A percentile compares a stretch with the other conserved stretches of the same genome.
phyloP scores from a whole-genome alignment of 164 flowering plant species.

The Stephania japonica region DNA sequence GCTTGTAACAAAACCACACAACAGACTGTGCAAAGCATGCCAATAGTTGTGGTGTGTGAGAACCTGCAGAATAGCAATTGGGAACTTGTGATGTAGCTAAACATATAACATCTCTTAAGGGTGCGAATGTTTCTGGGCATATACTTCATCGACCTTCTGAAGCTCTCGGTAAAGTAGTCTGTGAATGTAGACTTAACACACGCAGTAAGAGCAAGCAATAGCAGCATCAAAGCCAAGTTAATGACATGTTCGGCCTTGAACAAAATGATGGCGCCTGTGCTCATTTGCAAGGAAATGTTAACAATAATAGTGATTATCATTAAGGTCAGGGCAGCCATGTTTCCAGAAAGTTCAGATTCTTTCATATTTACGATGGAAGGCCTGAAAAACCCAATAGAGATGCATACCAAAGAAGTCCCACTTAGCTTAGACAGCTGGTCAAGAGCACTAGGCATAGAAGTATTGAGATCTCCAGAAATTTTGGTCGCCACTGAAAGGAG shows the following conservation, averaged over 20 bases:
- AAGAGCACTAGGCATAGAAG: not conserved
- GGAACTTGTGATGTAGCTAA: not conserved
- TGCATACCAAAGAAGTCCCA: not conserved
- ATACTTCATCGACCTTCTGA: not conserved
- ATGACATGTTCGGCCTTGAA: constrained; percentile 1
- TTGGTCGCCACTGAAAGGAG: not conserved
- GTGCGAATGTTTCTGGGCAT: not conserved
- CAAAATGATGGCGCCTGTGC: not conserved
- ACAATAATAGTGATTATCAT: not conserved
- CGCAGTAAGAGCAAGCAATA: not conserved
- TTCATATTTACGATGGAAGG: not conserved
- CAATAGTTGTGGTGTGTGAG: not conserved
- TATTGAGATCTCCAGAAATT: not conserved
- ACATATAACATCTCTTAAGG: not conserved
- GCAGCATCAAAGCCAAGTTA: not conserved
- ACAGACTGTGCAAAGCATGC: not conserved
- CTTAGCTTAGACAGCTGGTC: not conserved
- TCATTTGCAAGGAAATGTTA: constrained; percentile 1
- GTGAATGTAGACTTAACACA: not conserved
- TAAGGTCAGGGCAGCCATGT: not conserved
- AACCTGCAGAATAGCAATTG: not conserved
- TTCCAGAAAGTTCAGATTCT: not conserved
- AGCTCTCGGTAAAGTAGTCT: too few relatives aligned
- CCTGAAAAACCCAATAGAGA: not conserved
- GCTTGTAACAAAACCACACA: not conserved